These are phyloP conservation scores for Mycena sp. DNA, from an alignment of 1,284 basidiomycete genomes.

Conservation along the genomic window DNA sequence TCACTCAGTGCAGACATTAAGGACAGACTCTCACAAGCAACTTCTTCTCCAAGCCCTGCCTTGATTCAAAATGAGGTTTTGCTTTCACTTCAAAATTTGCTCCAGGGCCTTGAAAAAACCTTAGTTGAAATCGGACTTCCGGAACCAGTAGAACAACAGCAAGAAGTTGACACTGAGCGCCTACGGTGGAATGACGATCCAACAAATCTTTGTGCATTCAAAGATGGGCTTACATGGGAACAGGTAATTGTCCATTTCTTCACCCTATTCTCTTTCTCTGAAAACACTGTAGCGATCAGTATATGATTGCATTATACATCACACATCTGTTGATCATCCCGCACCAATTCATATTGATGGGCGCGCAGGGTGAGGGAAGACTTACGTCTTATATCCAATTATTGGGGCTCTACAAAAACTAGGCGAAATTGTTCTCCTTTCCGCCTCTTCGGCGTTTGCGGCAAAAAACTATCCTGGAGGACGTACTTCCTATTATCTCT, in stretches of 20 bases:
- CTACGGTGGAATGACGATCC: slow-evolving; percentile 9
- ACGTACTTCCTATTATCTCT: neutral
- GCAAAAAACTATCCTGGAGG: slow-evolving; percentile 5
- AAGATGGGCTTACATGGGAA: neutral
- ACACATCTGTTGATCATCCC: neutral
- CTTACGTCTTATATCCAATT: neutral
- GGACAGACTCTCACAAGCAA: neutral
- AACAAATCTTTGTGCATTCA: slow-evolving; percentile 9
- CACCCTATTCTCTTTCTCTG: neutral
- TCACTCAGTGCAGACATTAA: no score
- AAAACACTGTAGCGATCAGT: neutral
- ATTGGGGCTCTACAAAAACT: neutral
- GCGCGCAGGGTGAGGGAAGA: neutral
- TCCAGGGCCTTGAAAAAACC: slow-evolving; percentile 3
- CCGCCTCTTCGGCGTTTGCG: neutral
- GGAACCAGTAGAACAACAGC: neutral
- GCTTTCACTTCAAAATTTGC: neutral
- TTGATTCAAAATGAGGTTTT: neutral
- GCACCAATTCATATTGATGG: neutral
- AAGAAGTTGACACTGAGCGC: neutral
- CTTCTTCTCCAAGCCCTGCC: neutral
- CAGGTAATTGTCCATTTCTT: neutral
- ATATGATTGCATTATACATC: neutral
- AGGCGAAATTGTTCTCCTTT: neutral
- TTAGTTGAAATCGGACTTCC: slow-evolving; percentile 18